Conservation (phyloP, 2,329 filamentous ascomycete species). For the Phoma herbarum region DNA sequence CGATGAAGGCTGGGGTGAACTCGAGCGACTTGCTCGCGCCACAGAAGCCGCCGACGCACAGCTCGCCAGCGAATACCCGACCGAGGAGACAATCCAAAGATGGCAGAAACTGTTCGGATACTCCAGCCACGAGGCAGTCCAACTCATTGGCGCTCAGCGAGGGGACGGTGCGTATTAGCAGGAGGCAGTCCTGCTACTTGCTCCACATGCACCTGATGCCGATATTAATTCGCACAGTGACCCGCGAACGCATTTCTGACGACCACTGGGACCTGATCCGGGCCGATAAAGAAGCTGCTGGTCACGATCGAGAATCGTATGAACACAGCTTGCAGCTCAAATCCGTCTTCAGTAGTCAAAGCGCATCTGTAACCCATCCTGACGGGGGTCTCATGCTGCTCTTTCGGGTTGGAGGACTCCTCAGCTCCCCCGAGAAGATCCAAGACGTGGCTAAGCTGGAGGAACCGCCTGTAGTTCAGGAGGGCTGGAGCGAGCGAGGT, state of each 20-base stretch:
- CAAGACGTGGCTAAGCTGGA: slow-evolving; percentile 41
- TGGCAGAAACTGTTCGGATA: slow-evolving; percentile 52
- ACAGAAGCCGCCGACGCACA: slow-evolving; percentile 23
- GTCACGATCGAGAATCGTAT: slow-evolving; percentile 53
- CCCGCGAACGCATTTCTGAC: slow-evolving; percentile 45
- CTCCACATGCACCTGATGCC: neutral
- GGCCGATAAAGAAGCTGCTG: slow-evolving; percentile 41
- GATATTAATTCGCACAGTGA: neutral
- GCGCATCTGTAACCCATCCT: slow-evolving; percentile 27
- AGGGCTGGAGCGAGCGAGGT: slow-evolving; percentile 33
- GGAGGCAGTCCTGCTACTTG: neutral
- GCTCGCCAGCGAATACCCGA: slow-evolving; percentile 28
- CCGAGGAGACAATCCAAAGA: slow-evolving; percentile 34
- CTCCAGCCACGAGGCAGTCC: slow-evolving; percentile 40
- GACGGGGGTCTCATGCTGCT: slow-evolving; percentile 35
- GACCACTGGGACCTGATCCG: slow-evolving; percentile 49
- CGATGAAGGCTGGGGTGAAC: slow-evolving; percentile 20
- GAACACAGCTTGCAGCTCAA: slow-evolving; percentile 49
- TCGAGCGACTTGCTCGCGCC: slow-evolving; percentile 31
- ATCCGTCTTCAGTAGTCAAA: slow-evolving; percentile 36
- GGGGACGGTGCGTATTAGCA: slow-evolving; percentile 29
- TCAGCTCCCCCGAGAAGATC: slow-evolving; percentile 36
- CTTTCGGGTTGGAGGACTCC: slow-evolving; percentile 40
- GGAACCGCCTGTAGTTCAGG: slow-evolving; percentile 35
- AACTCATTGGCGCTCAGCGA: slow-evolving; percentile 46